Evolutionary conservation across 495 filamentous ascomycete genomes (phyloP), one percentile per base, ranked within the genome.

Genomic region (Bombardia bombarda): DNA sequence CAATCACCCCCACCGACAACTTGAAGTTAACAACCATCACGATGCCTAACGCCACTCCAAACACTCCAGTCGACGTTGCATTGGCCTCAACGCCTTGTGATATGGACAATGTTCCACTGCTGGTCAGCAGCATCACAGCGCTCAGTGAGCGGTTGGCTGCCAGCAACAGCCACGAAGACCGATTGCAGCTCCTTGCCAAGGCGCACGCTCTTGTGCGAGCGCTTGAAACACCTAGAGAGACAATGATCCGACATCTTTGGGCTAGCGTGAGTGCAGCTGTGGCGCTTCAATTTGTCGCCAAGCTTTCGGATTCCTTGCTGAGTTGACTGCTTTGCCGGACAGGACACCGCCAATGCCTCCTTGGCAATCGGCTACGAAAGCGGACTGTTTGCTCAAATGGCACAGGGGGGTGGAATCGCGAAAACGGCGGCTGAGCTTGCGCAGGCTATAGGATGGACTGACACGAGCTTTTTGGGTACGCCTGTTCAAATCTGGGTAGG

Each of bases 321-420:
- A 28, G 24, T 28, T 28, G 6, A 7, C 2, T n/a, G n/a, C n/a
- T n/a, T 7, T 28, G 26, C 26, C 9, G 13, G 6, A 48, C 2
- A 42, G 59, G 38, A 46, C 25, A 43, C 13, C 7, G 30, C 8
- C 28, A 20, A 19, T 13, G 4, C 30, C 2, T 8, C 36, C 4
- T 16, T 46, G 18, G 9, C 22, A 4, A 20, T 46, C 28, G 44
- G 44, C 19, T 17, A 40, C 9, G 44, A 46, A 2, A 46, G 17
- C 7, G 44, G 44, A 2, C 13, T 46, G 6, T 46, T 26, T 12
- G 38, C 12, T 3, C 16, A 40, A 0, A 10, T 46, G 19, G 18
- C 13, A 14, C 12, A 13, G n/a, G 21, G 40, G 2, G 28, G 31
- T 7, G n/a, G 35, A 8, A 14, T 3, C 0, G 16, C 44, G 2